These are phyloP conservation scores for Ilyonectria sp. DNA, from an alignment of 2,329 filamentous ascomycete species.

Conservation along the genomic window DNA sequence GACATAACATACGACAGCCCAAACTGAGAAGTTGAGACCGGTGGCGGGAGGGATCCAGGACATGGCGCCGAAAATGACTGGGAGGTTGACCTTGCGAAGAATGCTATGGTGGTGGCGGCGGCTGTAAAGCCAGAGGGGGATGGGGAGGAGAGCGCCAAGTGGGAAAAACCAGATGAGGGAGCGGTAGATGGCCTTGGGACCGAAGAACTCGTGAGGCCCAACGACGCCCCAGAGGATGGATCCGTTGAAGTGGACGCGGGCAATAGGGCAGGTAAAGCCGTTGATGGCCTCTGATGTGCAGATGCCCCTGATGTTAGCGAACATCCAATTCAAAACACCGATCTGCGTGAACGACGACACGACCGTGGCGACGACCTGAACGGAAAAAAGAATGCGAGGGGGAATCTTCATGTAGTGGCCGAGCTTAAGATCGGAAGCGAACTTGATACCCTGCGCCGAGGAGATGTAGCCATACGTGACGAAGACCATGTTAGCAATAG, in stretches of 20 bases:
- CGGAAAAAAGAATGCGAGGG: conserved; percentile 82
- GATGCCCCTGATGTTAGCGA: conserved; percentile 80
- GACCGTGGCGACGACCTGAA: conserved; percentile 82
- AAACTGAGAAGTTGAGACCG: conserved; percentile 89
- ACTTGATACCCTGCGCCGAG: conserved; percentile 90
- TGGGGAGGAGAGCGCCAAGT: conserved; percentile 80
- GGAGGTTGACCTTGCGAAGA: conserved; percentile 83
- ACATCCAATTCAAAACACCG: conserved; percentile 91
- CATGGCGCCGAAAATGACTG: conserved; percentile 86
- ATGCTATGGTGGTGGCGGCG: conserved; percentile 73
- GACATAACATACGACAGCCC: conserved; percentile 86
- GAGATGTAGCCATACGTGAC: conserved; percentile 94
- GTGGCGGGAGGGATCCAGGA: conserved; percentile 91
- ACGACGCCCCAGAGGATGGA: conserved; percentile 93
- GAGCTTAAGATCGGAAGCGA: conserved; percentile 88
- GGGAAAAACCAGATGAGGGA: conserved; percentile 87
- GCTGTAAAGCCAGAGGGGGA: conserved; percentile 81
- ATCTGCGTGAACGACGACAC: conserved; percentile 88
- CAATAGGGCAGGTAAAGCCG: conserved; percentile 90
- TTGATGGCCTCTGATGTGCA: conserved; percentile 87
- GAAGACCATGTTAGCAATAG: conserved; percentile 94
- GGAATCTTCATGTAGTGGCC: conserved; percentile 93
- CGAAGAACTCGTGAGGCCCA: conserved; percentile 87
- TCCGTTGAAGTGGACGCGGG: conserved; percentile 90
- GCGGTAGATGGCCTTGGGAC: conserved; percentile 80